Percentiles rank a stretch among this genome's conserved stretches.
Evolutionary conservation across 495 filamentous ascomycete species (phyloP).

Genomic region (Geopyxis carbonaria): DNA sequence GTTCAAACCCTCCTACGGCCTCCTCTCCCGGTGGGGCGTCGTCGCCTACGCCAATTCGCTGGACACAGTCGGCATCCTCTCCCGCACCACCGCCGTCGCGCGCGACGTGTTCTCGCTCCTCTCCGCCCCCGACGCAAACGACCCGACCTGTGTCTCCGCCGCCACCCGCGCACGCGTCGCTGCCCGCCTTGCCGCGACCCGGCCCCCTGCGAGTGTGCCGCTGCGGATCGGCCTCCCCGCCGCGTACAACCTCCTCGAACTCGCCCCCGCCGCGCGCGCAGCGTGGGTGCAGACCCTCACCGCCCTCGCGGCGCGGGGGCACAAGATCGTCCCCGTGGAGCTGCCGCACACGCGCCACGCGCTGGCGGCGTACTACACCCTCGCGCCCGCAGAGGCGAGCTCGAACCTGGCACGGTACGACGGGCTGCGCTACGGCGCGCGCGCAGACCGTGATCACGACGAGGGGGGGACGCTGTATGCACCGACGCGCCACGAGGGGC

Average conservation of each 20-base stretch:
- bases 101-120: conserved; percentile 22
- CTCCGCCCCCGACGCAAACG: conserved; percentile 47
- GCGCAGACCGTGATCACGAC: conserved; percentile 25
- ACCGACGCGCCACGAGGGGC: conserved; percentile 48
- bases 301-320: conserved; percentile 42
- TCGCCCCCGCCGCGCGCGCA: conserved; percentile 46
- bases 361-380: conserved; percentile 82
- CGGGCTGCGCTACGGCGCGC: conserved; percentile 70
- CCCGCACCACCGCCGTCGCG: background rate
- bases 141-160: conserved; percentile 56
- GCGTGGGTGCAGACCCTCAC: conserved; percentile 49
- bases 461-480: conserved; percentile 48
- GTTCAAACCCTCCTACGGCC: conserved; percentile 84
- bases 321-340: conserved; percentile 56
- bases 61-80: conserved; percentile 80
- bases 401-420: conserved; percentile 98
- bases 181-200: conserved; percentile 29
- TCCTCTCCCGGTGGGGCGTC: conserved; percentile 74
- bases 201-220: conserved; percentile 27
- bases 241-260: conserved; percentile 77
- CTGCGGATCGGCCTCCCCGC: conserved; percentile 20
- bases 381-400: conserved; percentile 86
- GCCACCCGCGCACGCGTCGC: conserved; percentile 30
- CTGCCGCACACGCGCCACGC: conserved; percentile 71
- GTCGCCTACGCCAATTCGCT: conserved; percentile 90